Conservation (phyloP, 257 asterid genomes). For the Penstemon newberryi region DNA sequence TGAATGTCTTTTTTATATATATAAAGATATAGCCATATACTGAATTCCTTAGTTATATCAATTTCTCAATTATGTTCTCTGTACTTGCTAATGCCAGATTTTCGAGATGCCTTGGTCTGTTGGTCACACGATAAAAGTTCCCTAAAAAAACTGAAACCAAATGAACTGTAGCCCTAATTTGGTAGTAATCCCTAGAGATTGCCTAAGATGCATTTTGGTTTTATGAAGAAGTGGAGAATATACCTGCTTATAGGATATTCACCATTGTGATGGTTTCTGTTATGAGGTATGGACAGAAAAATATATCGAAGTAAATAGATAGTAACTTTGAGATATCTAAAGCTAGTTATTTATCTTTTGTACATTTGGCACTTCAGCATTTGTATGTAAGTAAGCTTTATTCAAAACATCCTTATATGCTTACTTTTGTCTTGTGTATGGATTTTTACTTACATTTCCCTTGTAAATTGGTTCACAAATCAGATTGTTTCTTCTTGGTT, state of each 20-base stretch:
- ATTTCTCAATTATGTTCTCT: too few species aligned
- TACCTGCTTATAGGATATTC: too few species aligned
- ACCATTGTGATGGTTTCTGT: too few species aligned
- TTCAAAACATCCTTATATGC: not conserved
- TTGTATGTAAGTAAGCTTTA: not conserved
- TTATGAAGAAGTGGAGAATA: too few species aligned
- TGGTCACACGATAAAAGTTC: too few species aligned
- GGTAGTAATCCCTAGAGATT: not conserved
- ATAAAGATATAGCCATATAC: too few species aligned
- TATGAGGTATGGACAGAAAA: too few species aligned
- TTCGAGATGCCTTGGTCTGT: too few species aligned
- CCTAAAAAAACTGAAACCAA: not conserved
- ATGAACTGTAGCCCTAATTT: not conserved
- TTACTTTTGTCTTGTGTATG: not conserved
- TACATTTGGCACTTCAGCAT: not conserved
- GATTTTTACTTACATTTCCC: not conserved
- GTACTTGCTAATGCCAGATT: too few species aligned
- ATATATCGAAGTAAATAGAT: not conserved
- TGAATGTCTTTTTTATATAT: not conserved
- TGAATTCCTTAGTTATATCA: too few species aligned
- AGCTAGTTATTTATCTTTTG: not conserved
- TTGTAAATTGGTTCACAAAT: conserved; percentile 1
- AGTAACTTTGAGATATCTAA: not conserved
- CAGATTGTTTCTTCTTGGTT: conserved; percentile 87
- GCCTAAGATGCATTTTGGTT: not conserved